Conservation (phyloP, 1,284 basidiomycete species). For the Ganoderma lingzhi region DNA sequence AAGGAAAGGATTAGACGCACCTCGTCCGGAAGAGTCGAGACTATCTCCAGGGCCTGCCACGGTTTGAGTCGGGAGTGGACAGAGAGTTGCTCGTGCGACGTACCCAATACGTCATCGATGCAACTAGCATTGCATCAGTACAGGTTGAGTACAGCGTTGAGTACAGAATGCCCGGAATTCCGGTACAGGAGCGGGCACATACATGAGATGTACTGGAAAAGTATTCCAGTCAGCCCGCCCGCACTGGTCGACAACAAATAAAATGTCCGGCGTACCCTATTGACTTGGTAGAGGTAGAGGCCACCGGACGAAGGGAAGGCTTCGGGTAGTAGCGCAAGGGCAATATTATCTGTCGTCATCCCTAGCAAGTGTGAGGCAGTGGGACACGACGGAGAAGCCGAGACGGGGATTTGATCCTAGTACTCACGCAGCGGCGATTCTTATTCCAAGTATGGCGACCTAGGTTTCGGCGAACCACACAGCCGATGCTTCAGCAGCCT, state of each 20-base stretch:
- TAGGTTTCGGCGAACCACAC: slow-evolving; percentile 1
- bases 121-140: neutral
- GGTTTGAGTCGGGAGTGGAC: neutral
- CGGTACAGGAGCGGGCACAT: neutral
- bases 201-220: neutral
- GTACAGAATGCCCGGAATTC: no score
- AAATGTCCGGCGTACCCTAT: neutral
- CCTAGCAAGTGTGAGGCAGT: neutral
- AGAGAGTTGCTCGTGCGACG: neutral
- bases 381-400: no score
- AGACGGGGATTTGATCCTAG: neutral
- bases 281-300: neutral
- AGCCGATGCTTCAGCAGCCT: neutral
- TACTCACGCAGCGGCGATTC: neutral
- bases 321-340: neutral
- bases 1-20: neutral
- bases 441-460: neutral
- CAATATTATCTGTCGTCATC: neutral
- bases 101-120: neutral
- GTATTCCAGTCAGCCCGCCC: neutral
- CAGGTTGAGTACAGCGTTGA: neutral
- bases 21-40: neutral
- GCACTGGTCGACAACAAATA: neutral
- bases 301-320: neutral
- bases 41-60: neutral